A percentile compares a stretch with the other conserved stretches of the same genome.
These are phyloP conservation scores for Aspergillus funiculosus DNA, from an alignment of 495 filamentous ascomycete species.

Conservation along the genomic window DNA sequence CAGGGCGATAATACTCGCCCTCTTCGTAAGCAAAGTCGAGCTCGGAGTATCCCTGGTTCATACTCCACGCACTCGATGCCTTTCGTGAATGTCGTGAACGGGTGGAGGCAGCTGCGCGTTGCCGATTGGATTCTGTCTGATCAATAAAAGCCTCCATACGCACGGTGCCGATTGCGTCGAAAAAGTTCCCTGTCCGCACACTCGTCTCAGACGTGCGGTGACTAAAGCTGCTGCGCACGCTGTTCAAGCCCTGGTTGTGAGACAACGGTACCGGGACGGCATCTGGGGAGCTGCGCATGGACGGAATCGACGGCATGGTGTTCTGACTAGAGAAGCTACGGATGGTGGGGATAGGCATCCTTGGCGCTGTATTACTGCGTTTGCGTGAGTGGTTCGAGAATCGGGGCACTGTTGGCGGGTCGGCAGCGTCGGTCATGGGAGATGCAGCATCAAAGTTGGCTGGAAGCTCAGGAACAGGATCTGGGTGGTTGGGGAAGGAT, in stretches of 20 bases:
- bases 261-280: conserved; percentile 35
- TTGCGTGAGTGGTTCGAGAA: conserved; percentile 73
- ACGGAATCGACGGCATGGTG: conserved; percentile 37
- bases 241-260: conserved; percentile 23
- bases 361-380: conserved; percentile 75
- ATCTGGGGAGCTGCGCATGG: conserved; percentile 55
- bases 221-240: conserved; percentile 40
- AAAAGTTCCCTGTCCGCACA: conserved; percentile 40
- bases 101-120: conserved; percentile 12
- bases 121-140: conserved; percentile 33
- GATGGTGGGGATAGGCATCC: conserved; percentile 55
- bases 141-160: conserved; percentile 90
- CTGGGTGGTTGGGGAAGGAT: conserved; percentile 31
- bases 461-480: conserved; percentile 34
- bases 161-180: conserved; percentile 76
- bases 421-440: conserved; percentile 49
- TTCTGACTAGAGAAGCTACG: conserved; percentile 67
- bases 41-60: conserved; percentile 26
- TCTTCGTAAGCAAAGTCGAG: conserved; percentile 31
- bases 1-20: conserved; percentile 31
- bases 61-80: conserved; percentile 35
- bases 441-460: conserved; percentile 15
- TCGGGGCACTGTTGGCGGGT: conserved; percentile 73
- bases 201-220: conserved; percentile 43
- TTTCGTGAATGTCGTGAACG: conserved; percentile 30